phyloP scores from a whole-genome alignment of 345 rosid genomes.

The Garcia nutans region DNA sequence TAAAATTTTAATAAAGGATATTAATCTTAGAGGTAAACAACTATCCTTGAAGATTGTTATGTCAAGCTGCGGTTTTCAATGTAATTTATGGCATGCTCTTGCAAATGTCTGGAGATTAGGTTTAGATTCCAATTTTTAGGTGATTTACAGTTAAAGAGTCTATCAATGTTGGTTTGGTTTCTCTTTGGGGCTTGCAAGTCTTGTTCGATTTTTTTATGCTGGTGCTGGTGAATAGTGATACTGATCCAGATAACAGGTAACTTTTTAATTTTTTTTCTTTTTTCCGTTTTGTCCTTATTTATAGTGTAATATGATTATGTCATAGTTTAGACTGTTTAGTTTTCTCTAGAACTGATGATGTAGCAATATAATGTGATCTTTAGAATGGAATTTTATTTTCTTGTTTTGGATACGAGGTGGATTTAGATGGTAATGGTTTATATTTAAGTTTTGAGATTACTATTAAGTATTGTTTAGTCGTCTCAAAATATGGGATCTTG shows the following conservation, averaged over 20 bases:
- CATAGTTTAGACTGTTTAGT: too few relatives aligned
- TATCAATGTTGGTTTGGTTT: slow-evolving; percentile 6
- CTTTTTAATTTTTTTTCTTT: not conserved
- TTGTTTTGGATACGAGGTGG: too few relatives aligned
- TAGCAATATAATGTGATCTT: too few relatives aligned
- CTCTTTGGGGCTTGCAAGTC: slow-evolving; percentile 2
- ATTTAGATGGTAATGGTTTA: too few relatives aligned
- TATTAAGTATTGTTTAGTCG: too few relatives aligned
- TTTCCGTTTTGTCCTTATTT: not conserved
- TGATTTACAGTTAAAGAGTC: not conserved
- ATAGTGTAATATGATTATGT: too few relatives aligned
- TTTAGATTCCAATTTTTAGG: not conserved
- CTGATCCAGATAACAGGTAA: slow-evolving; percentile 24
- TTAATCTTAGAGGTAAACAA: too few relatives aligned
- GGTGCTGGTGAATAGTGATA: slow-evolving; percentile 23
- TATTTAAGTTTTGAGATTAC: too few relatives aligned
- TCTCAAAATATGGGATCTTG: too few relatives aligned
- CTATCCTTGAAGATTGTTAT: too few relatives aligned
- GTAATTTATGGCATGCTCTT: not conserved
- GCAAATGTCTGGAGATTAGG: not conserved
- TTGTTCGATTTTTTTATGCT: slow-evolving; percentile 5
- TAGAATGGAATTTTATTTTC: too few relatives aligned
- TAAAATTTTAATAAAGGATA: not conserved
- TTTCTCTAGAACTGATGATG: too few relatives aligned
- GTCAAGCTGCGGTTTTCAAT: not conserved